These are phyloP conservation scores for Sedum album DNA, from an alignment of 164 flowering plant genomes.

Conservation along the genomic window DNA sequence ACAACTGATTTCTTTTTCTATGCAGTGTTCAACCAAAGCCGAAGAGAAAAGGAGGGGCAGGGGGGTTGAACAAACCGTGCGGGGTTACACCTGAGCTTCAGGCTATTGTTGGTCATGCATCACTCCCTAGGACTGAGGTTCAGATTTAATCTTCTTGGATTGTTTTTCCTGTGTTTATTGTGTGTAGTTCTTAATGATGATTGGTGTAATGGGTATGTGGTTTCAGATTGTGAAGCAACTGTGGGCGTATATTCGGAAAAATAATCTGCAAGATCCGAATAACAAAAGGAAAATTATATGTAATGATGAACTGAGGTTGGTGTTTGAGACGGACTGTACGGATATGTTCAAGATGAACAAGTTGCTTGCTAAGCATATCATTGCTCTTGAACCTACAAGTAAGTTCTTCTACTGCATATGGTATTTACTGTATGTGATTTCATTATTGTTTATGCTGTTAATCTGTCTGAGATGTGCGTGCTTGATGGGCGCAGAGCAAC, in stretches of 20 bases:
- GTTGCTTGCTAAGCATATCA: slow-evolving; percentile 44
- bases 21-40: slow-evolving; percentile 50
- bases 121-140: slow-evolving; percentile 90
- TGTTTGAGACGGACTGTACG: slow-evolving; percentile 90
- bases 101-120: slow-evolving; percentile 78
- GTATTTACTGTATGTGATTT: not conserved
- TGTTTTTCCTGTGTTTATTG: not conserved
- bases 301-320: slow-evolving; percentile 73
- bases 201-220: not conserved
- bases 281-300: slow-evolving; percentile 96
- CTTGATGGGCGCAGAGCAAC: slow-evolving; percentile 16
- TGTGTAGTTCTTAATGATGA: not conserved
- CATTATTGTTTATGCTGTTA: not conserved
- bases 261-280: slow-evolving; percentile 93
- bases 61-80: slow-evolving; percentile 88
- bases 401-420: slow-evolving; percentile 14
- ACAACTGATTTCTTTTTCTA: not conserved
- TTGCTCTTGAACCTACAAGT: slow-evolving; percentile 72
- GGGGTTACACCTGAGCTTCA: slow-evolving; percentile 91
- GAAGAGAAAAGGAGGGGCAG: slow-evolving; percentile 92
- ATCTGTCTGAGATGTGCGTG: slow-evolving; percentile 44
- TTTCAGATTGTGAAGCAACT: slow-evolving; percentile 90
- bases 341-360: slow-evolving; percentile 85
- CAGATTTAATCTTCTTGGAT: not conserved
- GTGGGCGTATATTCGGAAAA: slow-evolving; percentile 93